Percentiles rank a stretch among this genome's conserved stretches.
phyloP scores from a whole-genome alignment of 768 basidiomycete genomes.

The Mycena metata region DNA sequence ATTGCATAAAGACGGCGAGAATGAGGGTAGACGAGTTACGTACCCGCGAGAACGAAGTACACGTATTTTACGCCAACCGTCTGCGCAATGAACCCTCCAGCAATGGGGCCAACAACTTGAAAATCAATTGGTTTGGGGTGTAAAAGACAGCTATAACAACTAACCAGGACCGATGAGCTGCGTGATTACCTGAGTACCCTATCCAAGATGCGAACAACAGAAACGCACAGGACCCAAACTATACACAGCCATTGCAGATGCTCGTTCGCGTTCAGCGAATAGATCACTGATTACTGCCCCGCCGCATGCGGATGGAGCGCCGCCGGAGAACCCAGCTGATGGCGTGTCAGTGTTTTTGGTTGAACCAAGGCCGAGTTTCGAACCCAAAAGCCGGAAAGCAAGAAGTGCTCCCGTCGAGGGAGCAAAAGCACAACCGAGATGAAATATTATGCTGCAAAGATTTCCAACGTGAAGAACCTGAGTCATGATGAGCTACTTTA shows the following conservation, averaged over 20 bases:
- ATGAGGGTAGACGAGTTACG: slow-evolving; percentile 12
- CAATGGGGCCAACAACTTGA: slow-evolving; percentile 68
- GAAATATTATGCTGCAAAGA: slow-evolving; percentile 72
- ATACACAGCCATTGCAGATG: slow-evolving; percentile 79
- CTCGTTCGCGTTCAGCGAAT: slow-evolving; percentile 70
- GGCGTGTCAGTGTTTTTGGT: neutral
- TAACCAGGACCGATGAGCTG: slow-evolving; percentile 66
- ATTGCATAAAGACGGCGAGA: neutral
- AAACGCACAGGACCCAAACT: slow-evolving; percentile 55
- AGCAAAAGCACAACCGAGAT: slow-evolving; percentile 77
- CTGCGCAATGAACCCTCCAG: slow-evolving; percentile 73
- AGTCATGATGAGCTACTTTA: neutral
- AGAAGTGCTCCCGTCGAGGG: slow-evolving; percentile 69
- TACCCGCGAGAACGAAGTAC: slow-evolving; percentile 64
- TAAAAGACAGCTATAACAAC: neutral
- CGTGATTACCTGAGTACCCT: neutral
- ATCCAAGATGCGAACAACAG: neutral
- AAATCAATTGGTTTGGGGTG: slow-evolving; percentile 23
- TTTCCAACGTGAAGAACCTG: slow-evolving; percentile 78
- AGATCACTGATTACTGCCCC: slow-evolving; percentile 77
- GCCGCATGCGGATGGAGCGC: slow-evolving; percentile 74
- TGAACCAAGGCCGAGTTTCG: slow-evolving; percentile 40
- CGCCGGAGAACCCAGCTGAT: slow-evolving; percentile 73
- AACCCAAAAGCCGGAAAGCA: slow-evolving; percentile 78
- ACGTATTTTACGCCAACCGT: slow-evolving; percentile 72